These are phyloP conservation scores for Orbilia oligospora DNA, from an alignment of 2,329 filamentous ascomycete species.

Conservation along the genomic window DNA sequence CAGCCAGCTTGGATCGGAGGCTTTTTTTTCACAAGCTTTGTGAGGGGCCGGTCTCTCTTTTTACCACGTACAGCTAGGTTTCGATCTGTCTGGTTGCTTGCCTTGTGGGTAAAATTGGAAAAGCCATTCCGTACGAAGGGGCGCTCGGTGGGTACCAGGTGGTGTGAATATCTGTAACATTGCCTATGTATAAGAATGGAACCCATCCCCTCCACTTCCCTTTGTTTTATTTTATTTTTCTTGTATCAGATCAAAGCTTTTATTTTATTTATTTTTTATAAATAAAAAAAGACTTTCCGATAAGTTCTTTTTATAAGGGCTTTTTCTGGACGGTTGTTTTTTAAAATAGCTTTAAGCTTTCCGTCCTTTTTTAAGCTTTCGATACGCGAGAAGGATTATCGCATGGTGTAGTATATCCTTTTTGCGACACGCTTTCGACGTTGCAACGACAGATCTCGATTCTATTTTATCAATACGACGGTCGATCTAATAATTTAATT, in stretches of 20 bases:
- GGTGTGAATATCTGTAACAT: not conserved
- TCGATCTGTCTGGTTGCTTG: not conserved
- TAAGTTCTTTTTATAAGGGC: not conserved
- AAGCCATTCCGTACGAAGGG: constrained; percentile 12
- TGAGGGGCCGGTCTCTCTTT: constrained; percentile 7
- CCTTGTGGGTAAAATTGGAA: constrained; percentile 3
- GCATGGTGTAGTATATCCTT: not conserved
- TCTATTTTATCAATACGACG: constrained; percentile 1
- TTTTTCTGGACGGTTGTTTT: not conserved
- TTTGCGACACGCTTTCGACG: not conserved
- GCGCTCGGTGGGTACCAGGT: no score
- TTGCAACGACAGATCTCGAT: constrained; percentile 1
- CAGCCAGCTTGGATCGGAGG: constrained; percentile 13
- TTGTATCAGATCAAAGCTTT: constrained; percentile 4
- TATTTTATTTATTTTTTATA: not conserved
- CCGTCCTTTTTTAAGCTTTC: constrained; percentile 3
- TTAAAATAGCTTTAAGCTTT: constrained; percentile 22
- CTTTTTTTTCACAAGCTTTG: constrained; percentile 23
- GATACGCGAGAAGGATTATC: constrained; percentile 11
- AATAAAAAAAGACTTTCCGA: not conserved
- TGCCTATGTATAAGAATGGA: constrained; percentile 22
- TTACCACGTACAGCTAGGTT: not conserved
- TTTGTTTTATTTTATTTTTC: not conserved
- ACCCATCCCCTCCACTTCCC: not conserved
- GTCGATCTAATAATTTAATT: constrained; percentile 16